Base-by-base conservation (phyloP, 768 basidiomycete species). In the Exidia glandulosa region DNA sequence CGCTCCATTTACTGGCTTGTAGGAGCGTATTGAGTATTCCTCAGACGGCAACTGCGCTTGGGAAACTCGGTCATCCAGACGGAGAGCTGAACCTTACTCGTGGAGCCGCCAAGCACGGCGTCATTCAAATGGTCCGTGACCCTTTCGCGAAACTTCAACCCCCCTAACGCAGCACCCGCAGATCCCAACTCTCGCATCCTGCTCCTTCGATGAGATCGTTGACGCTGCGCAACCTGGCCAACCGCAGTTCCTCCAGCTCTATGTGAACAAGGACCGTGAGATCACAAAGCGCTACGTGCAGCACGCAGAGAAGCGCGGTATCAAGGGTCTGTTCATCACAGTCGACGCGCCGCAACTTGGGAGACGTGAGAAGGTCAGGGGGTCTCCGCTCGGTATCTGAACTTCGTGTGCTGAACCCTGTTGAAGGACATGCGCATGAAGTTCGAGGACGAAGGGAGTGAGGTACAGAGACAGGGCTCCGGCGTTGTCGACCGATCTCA, bases 281-380 rank as follows among this genome's bases (percentile, higher is more conserved):
- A 83, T 92, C 61, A 96, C 94, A 4, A 85, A 87, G 71, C 82
- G 85, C 60, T 83, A 93, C 57, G 90, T 98, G 0, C 83, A 89
- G 65, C 90, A 95, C 63, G 96, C 96, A 1, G 93, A 94, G 72
- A 75, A 79, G 63, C 83, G 93, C 30, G 95, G 95, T 2, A 82
- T 99, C 68, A 94, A 93, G 70, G 95, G 81, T 3, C 76, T 98
- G 13, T 97, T 98, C 72, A 96, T 98, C 70, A 97, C 95, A 0
- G 95, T 98, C 30, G 95, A 98, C 73, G 95, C 95, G 0, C 95
- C 95, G 5, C 94, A 96, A 65, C 84, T 98, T 10, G 95, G 95
- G 48, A 82, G 94, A 13, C 81, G 94, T 61, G 94, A 95, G 71
- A 94, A 94, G 74, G 83, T 75, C 59, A n/a, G n/a, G n/a, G 59